phyloP scores from a whole-genome alignment of 2,329 filamentous ascomycete species.

The Exophiala xenobiotica region DNA sequence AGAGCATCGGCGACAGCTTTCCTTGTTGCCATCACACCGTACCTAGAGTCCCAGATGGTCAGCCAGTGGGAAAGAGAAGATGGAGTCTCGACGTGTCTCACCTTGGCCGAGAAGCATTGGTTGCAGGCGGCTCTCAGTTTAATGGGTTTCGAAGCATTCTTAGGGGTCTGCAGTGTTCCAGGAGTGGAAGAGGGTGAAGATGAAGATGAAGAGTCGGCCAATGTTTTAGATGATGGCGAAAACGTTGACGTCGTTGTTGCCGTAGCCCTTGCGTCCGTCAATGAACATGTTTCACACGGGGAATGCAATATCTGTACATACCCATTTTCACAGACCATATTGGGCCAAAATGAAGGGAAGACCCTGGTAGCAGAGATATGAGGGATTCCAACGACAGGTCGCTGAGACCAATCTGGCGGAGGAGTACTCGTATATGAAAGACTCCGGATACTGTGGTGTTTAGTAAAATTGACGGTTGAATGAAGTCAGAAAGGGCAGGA shows the following conservation, averaged over 20 bases:
- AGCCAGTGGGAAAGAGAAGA: slow-evolving; percentile 3
- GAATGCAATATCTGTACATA: slow-evolving; percentile 22
- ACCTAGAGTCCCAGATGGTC: slow-evolving; percentile 22
- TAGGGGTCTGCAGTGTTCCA: slow-evolving; percentile 13
- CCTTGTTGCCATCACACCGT: slow-evolving; percentile 31
- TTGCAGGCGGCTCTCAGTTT: slow-evolving; percentile 31
- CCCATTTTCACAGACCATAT: slow-evolving; percentile 16
- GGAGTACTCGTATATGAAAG: too few species aligned
- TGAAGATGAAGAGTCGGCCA: slow-evolving; percentile 1
- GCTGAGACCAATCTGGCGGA: too few species aligned
- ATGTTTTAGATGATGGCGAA: slow-evolving; percentile 5
- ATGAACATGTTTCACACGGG: slow-evolving; percentile 13
- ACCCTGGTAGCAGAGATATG: background rate
- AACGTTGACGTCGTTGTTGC: slow-evolving; percentile 8
- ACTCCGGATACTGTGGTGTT: too few species aligned
- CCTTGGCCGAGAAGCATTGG: slow-evolving; percentile 31
- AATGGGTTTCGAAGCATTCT: slow-evolving; percentile 25
- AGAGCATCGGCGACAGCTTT: slow-evolving; percentile 28
- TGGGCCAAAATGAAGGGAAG: background rate
- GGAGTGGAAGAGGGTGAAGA: slow-evolving; percentile 8
- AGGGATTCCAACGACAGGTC: too few species aligned
- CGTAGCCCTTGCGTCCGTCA: slow-evolving; percentile 24
- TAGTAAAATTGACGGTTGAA: too few species aligned
- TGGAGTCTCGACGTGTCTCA: slow-evolving; percentile 1
- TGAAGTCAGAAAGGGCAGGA: slow-evolving; percentile 3